phyloP scores from a whole-genome alignment of 768 basidiomycete genomes.

The Lactifluus pinguis region DNA sequence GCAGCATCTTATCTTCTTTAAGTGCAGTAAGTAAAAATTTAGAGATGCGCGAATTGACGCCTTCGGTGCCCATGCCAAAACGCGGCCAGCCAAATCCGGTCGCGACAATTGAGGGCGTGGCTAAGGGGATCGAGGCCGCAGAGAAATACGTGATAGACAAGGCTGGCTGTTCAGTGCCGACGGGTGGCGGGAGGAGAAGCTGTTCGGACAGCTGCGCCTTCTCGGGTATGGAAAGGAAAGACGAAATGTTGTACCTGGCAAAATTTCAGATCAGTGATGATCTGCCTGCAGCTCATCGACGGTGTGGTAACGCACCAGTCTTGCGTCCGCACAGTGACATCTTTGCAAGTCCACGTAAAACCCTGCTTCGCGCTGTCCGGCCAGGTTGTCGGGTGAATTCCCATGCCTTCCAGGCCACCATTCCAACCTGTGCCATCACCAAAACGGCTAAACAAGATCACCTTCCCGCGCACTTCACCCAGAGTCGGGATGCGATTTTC shows the following conservation, averaged over 20 bases:
- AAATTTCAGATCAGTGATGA: background rate
- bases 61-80: slow-evolving; percentile 71
- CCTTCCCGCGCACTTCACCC: slow-evolving; percentile 80
- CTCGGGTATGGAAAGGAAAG: slow-evolving; percentile 77
- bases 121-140: slow-evolving; percentile 72
- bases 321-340: slow-evolving; percentile 62
- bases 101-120: slow-evolving; percentile 67
- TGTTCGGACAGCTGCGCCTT: slow-evolving; percentile 54
- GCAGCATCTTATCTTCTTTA: slow-evolving; percentile 30
- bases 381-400: slow-evolving; percentile 84
- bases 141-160: slow-evolving; percentile 77
- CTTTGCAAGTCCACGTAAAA: slow-evolving; percentile 72
- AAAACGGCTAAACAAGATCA: slow-evolving; percentile 81
- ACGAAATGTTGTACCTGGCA: slow-evolving; percentile 68
- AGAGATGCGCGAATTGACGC: slow-evolving; percentile 70
- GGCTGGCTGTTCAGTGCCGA: slow-evolving; percentile 28
- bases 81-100: slow-evolving; percentile 79
- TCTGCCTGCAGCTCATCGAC: background rate
- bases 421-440: slow-evolving; percentile 67
- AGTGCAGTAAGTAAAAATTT: slow-evolving; percentile 60
- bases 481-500: slow-evolving; percentile 72
- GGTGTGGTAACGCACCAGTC: slow-evolving; percentile 60
- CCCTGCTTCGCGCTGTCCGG: slow-evolving; percentile 66
- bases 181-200: slow-evolving; percentile 38
- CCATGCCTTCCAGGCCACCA: slow-evolving; percentile 56